Base-by-base conservation (phyloP, 495 filamentous ascomycete species). In the Penicillium cataractarum region DNA sequence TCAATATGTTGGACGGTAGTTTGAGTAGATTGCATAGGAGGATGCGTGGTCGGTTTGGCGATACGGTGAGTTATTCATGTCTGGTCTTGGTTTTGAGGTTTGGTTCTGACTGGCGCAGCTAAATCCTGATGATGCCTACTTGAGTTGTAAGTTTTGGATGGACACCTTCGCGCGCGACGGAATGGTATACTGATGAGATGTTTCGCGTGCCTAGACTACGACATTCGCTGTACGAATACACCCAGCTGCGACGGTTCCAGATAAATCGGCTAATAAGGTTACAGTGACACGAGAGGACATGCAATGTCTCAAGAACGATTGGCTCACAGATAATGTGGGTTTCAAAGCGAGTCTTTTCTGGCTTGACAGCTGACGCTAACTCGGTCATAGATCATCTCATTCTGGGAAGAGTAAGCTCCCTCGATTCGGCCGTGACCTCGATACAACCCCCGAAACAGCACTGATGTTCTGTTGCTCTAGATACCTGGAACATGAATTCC, bases 301-400 rank as follows among this genome's bases (percentile, higher is more conserved):
- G 63, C 89, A 90, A 73, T 87, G 88, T 31, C 83, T 99, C 50
- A 94, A 91, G 78, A 81, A 90, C 72, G 96, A 97, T 80, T 99
- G 95, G 95, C 81, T 99, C 52, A 98, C 94, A n/a, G 95, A 99
- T 74, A 97, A 97, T 80, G 93, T 96, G 84, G 59, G 88, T 76
- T 60, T 53, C 42, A 60, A 32, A 12, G 12, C 44, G 22, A 60
- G 19, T 59, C 44, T 29, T 57, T 58, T 33, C n/a, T 57, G 17
- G 24, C 49, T 60, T 10, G 24, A 50, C 42, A 63, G 58, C 37
- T 46, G 17, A 31, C 61, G 44, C 57, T 68, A 63, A 72, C 29
- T 52, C 58, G 40, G 66, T 6, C 51, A 60, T 63, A 82, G 79
- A 71, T 82, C 52, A 99, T 99, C 52, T 90, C 92, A 55, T 99